These are phyloP conservation scores for Psilocybe cyanescens DNA, from an alignment of 768 basidiomycete genomes.

Conservation along the genomic window DNA sequence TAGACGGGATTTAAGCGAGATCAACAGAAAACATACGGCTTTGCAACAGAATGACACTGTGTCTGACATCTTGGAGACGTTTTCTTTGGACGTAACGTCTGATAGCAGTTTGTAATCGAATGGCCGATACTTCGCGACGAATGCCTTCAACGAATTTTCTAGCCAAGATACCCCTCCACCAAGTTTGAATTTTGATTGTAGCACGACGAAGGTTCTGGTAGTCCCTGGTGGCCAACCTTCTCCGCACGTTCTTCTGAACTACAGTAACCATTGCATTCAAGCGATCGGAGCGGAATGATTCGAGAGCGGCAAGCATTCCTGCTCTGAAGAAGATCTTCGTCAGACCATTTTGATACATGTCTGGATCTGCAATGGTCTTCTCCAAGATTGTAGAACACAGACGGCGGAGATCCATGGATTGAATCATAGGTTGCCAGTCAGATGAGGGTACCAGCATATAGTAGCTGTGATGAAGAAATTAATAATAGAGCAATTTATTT, in stretches of 20 bases:
- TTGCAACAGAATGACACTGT: constrained; percentile 75
- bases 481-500: background rate
- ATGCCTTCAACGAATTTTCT: constrained; percentile 70
- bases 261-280: constrained; percentile 92
- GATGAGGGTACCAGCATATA: constrained; percentile 94
- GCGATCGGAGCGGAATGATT: constrained; percentile 85
- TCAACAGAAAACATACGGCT: constrained; percentile 62
- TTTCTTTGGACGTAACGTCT: constrained; percentile 78
- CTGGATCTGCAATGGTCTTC: constrained; percentile 86
- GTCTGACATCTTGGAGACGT: constrained; percentile 64
- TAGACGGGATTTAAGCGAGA: background rate
- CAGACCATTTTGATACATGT: constrained; percentile 96
- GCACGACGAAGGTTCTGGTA: constrained; percentile 73
- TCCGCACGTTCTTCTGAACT: constrained; percentile 96
- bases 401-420: constrained; percentile 74
- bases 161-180: constrained; percentile 92
- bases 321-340: constrained; percentile 99
- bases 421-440: constrained; percentile 87
- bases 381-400: constrained; percentile 87
- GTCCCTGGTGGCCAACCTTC: constrained; percentile 80
- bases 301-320: constrained; percentile 96
- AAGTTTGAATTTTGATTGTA: constrained; percentile 87
- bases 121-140: constrained; percentile 74
- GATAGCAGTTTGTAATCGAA: constrained; percentile 72
- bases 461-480: constrained; percentile 58